Evolutionary conservation across 2,329 filamentous ascomycete species (phyloP).

Genomic region (Raffaelea albimanens): DNA sequence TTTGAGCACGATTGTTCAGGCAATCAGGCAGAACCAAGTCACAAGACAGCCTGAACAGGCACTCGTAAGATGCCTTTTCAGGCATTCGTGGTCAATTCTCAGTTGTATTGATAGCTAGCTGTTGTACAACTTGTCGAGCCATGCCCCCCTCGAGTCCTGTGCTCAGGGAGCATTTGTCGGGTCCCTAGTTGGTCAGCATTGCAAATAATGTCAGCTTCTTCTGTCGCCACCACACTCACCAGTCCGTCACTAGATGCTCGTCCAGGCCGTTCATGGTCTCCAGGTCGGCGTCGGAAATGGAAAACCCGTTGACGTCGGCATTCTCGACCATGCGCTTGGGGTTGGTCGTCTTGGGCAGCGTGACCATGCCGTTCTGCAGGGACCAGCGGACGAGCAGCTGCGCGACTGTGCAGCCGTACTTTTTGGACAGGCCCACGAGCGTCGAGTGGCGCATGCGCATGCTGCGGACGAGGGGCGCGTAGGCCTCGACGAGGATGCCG

Average conservation of each 20-base stretch:
- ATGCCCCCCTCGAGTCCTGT: neutral
- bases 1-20: neutral
- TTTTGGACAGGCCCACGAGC: slow-evolving; percentile 51
- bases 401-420: slow-evolving; percentile 61
- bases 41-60: neutral
- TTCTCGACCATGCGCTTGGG: slow-evolving; percentile 57
- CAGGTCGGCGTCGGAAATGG: slow-evolving; percentile 56
- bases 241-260: slow-evolving; percentile 64
- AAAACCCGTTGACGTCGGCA: slow-evolving; percentile 48
- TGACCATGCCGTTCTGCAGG: slow-evolving; percentile 63
- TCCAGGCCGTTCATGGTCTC: slow-evolving; percentile 53
- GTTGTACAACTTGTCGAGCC: neutral
- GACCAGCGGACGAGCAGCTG: slow-evolving; percentile 73
- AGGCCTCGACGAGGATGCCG: slow-evolving; percentile 65
- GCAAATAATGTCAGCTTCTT: too few relatives aligned
- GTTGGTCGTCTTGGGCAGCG: slow-evolving; percentile 63
- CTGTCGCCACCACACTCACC: slow-evolving; percentile 25
- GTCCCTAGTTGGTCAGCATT: neutral
- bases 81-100: neutral
- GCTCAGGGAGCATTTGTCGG: neutral
- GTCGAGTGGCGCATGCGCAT: slow-evolving; percentile 59
- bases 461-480: slow-evolving; percentile 66
- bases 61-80: neutral
- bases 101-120: neutral
- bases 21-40: neutral